phyloP scores from a whole-genome alignment of 495 filamentous ascomycete genomes.

The Penicillium riverlandense region DNA sequence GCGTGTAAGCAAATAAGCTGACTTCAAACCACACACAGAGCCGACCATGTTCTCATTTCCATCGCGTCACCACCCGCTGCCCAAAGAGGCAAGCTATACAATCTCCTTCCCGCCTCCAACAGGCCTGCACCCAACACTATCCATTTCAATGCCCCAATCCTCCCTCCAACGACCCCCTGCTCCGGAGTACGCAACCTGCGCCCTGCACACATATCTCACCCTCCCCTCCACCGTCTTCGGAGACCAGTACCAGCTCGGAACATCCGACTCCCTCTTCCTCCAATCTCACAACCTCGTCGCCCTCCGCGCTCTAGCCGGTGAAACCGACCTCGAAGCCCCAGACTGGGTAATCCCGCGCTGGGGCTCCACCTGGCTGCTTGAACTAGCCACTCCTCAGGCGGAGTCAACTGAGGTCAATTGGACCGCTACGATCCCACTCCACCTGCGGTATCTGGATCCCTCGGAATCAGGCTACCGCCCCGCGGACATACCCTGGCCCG shows the following conservation, averaged over 20 bases:
- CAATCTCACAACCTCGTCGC: constrained; percentile 65
- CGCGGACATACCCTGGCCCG: constrained; percentile 58
- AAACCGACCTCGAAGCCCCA: constrained; percentile 89
- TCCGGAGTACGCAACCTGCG: constrained; percentile 46
- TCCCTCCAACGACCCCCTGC: constrained; percentile 26
- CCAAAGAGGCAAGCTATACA: constrained; percentile 33
- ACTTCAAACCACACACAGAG: constrained; percentile 28
- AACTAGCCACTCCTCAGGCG: constrained; percentile 50
- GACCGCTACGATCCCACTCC: constrained; percentile 76
- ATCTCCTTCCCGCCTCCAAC: constrained; percentile 57
- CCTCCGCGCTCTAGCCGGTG: constrained; percentile 62
- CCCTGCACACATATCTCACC: constrained; percentile 75
- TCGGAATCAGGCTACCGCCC: constrained; percentile 41
- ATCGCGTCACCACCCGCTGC: constrained; percentile 66
- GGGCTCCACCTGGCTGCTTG: constrained; percentile 74
- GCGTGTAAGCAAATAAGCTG: background rate
- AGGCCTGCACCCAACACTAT: constrained; percentile 83
- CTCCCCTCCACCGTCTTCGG: constrained; percentile 79
- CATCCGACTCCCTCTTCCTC: constrained; percentile 60
- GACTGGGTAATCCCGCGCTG: constrained; percentile 69
- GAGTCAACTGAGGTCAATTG: constrained; percentile 33
- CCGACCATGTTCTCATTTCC: constrained; percentile 85
- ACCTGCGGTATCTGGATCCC: constrained; percentile 75
- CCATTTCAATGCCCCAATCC: constrained; percentile 40
- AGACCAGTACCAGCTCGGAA: constrained; percentile 76